Conservation (phyloP, 257 asterid genomes). For the Solanum chiquidenum region DNA sequence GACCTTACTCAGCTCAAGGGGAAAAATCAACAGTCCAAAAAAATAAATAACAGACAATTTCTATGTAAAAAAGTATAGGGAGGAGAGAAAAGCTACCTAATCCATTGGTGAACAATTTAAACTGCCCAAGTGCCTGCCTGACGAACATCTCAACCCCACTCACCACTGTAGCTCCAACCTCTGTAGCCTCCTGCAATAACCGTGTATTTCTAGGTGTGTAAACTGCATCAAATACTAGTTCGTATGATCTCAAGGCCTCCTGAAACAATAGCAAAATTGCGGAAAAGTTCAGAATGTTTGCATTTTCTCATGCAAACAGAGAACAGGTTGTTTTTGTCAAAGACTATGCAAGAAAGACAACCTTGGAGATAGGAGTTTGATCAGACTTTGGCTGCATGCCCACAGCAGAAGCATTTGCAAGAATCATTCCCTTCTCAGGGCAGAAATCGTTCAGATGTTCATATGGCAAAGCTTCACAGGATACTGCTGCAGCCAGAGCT, state of each 20-base stretch:
- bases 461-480: slow-evolving; percentile 58
- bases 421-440: slow-evolving; percentile 59
- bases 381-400: slow-evolving; percentile 56
- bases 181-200: slow-evolving; percentile 54
- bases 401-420: slow-evolving; percentile 61
- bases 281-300: neutral
- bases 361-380: slow-evolving; percentile 58
- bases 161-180: slow-evolving; percentile 53
- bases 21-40: neutral
- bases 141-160: slow-evolving; percentile 75
- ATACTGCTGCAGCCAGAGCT: slow-evolving; percentile 55
- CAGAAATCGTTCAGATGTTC: slow-evolving; percentile 27
- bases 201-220: slow-evolving; percentile 62
- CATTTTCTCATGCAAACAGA: neutral
- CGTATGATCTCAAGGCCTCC: slow-evolving; percentile 44
- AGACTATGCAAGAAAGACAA: neutral
- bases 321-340: neutral
- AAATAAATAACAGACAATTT: neutral
- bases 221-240: slow-evolving; percentile 61
- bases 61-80: neutral
- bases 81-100: slow-evolving; percentile 30
- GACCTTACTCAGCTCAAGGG: neutral
- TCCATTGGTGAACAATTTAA: slow-evolving; percentile 55
- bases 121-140: slow-evolving; percentile 59
- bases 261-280: neutral